Evolutionary conservation across 2,329 filamentous ascomycete species (phyloP).

Genomic region (Zymoseptoria pseudotritici): DNA sequence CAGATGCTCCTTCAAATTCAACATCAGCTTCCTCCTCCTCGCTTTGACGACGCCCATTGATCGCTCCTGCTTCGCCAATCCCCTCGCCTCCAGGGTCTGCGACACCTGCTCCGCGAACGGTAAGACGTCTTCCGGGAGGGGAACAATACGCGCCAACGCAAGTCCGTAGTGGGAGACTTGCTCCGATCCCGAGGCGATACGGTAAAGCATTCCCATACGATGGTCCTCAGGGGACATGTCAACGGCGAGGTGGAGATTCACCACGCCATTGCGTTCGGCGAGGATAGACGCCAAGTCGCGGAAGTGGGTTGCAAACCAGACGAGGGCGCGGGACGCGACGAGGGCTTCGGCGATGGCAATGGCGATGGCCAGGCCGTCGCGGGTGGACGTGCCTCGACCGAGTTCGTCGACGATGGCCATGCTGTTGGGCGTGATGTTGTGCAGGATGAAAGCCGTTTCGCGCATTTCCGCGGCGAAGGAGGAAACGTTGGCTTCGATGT

Average conservation of each 20-base stretch:
- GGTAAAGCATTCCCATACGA: slow-evolving; percentile 83
- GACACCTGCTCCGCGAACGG: slow-evolving; percentile 61
- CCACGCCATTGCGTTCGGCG: slow-evolving; percentile 65
- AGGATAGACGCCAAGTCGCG: slow-evolving; percentile 71
- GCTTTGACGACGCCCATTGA: slow-evolving; percentile 53
- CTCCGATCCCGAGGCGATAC: slow-evolving; percentile 63
- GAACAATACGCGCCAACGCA: slow-evolving; percentile 66
- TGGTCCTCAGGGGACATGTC: slow-evolving; percentile 48
- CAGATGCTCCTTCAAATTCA: slow-evolving; percentile 66
- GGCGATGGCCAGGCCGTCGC: slow-evolving; percentile 82
- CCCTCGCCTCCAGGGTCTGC: slow-evolving; percentile 50
- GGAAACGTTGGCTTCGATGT: slow-evolving; percentile 81
- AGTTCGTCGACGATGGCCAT: slow-evolving; percentile 80
- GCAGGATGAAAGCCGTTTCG: slow-evolving; percentile 87
- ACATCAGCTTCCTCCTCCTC: slow-evolving; percentile 63
- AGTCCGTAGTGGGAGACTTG: slow-evolving; percentile 74
- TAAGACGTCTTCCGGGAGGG: slow-evolving; percentile 62
- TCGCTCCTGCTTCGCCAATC: slow-evolving; percentile 51
- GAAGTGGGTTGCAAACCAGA: slow-evolving; percentile 96
- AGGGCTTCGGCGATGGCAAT: slow-evolving; percentile 84
- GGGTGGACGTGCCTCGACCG: slow-evolving; percentile 80
- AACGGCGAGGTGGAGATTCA: slow-evolving; percentile 74
- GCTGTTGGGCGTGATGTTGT: slow-evolving; percentile 63
- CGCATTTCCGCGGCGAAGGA: slow-evolving; percentile 94
- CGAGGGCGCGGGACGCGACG: slow-evolving; percentile 64